A percentile compares a stretch with the other conserved stretches of the same genome.
Evolutionary conservation across 768 basidiomycete species (phyloP).

Genomic region (Gyrodon lividus): DNA sequence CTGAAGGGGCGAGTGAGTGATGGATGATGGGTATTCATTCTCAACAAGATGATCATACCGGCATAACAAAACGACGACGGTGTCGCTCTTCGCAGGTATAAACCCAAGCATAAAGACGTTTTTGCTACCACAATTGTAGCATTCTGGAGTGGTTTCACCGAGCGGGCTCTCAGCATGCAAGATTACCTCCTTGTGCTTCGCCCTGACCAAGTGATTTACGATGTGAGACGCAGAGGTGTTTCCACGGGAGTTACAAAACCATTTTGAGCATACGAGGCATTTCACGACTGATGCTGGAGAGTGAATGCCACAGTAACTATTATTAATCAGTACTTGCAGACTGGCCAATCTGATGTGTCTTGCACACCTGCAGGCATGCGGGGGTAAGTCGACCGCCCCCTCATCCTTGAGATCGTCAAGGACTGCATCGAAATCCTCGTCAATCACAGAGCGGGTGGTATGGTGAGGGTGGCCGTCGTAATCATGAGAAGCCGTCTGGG

Average conservation of each 20-base stretch:
- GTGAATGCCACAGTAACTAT: constrained; percentile 97
- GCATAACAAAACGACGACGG: constrained; percentile 95
- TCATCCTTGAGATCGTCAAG: constrained; percentile 89
- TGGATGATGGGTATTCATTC: neutral
- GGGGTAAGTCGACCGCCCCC: constrained; percentile 72
- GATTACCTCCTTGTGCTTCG: constrained; percentile 98
- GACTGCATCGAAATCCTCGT: constrained; percentile 89
- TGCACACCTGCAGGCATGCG: constrained; percentile 92
- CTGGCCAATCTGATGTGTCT: neutral
- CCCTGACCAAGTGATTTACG: constrained; percentile 97
- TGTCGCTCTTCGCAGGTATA: constrained; percentile 98
- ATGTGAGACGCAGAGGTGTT: constrained; percentile 99
- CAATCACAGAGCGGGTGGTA: constrained; percentile 41
- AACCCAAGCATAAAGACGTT: constrained; percentile 99
- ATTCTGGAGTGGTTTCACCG: constrained; percentile 97
- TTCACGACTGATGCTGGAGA: constrained; percentile 97
- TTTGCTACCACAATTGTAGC: constrained; percentile 98
- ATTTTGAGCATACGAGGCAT: constrained; percentile 87
- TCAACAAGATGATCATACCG: constrained; percentile 53
- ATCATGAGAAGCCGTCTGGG: constrained; percentile 40
- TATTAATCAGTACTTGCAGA: constrained; percentile 9
- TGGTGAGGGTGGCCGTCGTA: constrained; percentile 37
- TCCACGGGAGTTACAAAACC: constrained; percentile 99
- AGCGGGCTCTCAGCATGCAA: constrained; percentile 93
- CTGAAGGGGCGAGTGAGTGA: constrained; percentile 38